Conservation (phyloP, 495 filamentous ascomycete genomes). For the Penicillium manginii region DNA sequence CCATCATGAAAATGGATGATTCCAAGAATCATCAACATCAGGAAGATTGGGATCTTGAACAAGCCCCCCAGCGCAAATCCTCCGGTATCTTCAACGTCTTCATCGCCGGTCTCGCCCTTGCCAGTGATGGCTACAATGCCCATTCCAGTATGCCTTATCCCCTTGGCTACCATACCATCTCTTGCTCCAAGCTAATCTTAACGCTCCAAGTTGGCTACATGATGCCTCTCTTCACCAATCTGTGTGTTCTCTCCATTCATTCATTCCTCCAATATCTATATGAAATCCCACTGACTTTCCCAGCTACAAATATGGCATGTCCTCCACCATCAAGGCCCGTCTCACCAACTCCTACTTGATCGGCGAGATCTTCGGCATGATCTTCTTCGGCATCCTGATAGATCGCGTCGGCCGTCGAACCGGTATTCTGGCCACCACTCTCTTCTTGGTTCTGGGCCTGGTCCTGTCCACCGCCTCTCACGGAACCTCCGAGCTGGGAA, state of each 20-base stretch:
- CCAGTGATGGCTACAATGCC: conserved; percentile 50
- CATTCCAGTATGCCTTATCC: conserved; percentile 33
- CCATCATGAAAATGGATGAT: conserved; percentile 18
- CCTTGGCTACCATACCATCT: no score
- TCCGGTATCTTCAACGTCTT: conserved; percentile 37
- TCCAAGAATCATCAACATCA: conserved; percentile 10
- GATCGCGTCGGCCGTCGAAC: conserved; percentile 37
- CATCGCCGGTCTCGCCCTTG: conserved; percentile 41
- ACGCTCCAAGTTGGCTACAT: conserved; percentile 40
- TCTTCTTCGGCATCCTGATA: conserved; percentile 38
- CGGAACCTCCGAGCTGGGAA: conserved; percentile 33
- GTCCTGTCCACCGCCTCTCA: conserved; percentile 36
- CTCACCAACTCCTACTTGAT: conserved; percentile 40
- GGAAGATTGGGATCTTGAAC: conserved; percentile 17
- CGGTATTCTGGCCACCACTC: conserved; percentile 30
- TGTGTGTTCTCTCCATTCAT: conserved; percentile 29
- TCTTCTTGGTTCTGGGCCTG: conserved; percentile 33
- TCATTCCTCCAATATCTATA: no score
- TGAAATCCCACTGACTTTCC: neutral
- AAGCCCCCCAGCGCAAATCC: conserved; percentile 10
- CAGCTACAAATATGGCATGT: conserved; percentile 37
- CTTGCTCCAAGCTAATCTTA: conserved; percentile 4
- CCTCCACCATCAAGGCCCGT: conserved; percentile 37
- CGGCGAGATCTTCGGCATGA: conserved; percentile 41
- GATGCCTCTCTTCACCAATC: conserved; percentile 39